Conservation (phyloP, 2,329 filamentous ascomycete genomes). For the Thielaviopsis populi region DNA sequence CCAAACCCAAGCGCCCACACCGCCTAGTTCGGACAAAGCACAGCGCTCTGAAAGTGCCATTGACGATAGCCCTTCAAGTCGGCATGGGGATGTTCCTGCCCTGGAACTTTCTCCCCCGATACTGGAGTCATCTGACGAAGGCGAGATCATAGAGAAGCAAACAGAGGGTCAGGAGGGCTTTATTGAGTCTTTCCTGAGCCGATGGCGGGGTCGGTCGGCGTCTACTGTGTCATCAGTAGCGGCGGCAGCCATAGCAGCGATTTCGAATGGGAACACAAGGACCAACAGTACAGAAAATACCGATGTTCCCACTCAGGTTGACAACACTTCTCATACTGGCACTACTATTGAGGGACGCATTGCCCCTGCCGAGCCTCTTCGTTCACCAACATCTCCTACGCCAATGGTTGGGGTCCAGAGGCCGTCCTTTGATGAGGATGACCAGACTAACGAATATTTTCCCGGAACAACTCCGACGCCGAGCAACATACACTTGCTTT, state of each 20-base stretch:
- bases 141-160: not conserved
- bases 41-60: not conserved
- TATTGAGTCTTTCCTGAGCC: conserved; percentile 4
- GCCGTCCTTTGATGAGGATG: not conserved
- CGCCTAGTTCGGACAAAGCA: conserved; percentile 2
- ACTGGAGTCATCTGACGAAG: not conserved
- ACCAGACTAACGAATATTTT: not conserved
- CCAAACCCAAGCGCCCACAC: not conserved
- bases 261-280: not conserved
- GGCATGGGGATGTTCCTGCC: not conserved
- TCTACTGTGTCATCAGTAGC: conserved; percentile 7
- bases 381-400: not conserved
- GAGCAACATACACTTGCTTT: conserved; percentile 2
- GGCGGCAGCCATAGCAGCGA: conserved; percentile 6
- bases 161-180: conserved; percentile 1
- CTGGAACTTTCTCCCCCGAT: not conserved
- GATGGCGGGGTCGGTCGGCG: conserved; percentile 5
- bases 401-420: not conserved
- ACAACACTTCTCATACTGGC: not conserved
- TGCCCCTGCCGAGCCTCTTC: not conserved
- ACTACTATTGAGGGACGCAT: not conserved
- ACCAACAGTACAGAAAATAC: not conserved
- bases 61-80: not conserved
- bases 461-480: not conserved
- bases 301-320: not conserved